These are phyloP conservation scores for Adenanthera pavonina DNA, from an alignment of 306 rosid genomes.

Conservation along the genomic window DNA sequence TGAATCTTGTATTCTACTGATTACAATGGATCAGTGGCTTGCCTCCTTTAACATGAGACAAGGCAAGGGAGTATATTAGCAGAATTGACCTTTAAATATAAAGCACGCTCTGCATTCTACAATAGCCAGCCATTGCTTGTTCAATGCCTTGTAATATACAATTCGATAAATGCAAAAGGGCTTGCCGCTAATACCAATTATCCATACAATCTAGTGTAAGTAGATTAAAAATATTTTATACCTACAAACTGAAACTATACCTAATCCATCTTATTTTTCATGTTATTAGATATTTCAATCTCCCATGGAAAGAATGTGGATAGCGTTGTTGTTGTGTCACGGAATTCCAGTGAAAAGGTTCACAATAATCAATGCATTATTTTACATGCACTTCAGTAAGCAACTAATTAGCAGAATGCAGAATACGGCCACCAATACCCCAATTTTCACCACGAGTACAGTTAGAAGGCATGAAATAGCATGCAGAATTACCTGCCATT, in stretches of 20 bases:
- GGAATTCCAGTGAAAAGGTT: neutral
- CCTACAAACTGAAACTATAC: neutral
- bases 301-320: neutral
- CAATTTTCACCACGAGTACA: neutral
- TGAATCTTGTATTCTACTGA: no score
- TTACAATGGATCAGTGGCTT: neutral
- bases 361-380: neutral
- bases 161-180: neutral
- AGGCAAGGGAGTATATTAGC: neutral
- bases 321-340: neutral
- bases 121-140: neutral
- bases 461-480: neutral
- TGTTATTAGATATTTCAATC: neutral
- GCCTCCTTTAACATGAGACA: conserved; percentile 2
- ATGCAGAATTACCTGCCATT: neutral
- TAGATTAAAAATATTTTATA: neutral
- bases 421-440: neutral
- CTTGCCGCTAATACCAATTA: neutral
- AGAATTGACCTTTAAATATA: neutral
- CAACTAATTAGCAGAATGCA: conserved; percentile 5
- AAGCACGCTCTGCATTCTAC: neutral
- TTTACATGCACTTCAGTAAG: conserved; percentile 25
- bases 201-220: neutral
- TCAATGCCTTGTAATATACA: neutral
- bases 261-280: neutral